Conservation (phyloP, 1,284 basidiomycete genomes). For the Phylloporus sp. region DNA sequence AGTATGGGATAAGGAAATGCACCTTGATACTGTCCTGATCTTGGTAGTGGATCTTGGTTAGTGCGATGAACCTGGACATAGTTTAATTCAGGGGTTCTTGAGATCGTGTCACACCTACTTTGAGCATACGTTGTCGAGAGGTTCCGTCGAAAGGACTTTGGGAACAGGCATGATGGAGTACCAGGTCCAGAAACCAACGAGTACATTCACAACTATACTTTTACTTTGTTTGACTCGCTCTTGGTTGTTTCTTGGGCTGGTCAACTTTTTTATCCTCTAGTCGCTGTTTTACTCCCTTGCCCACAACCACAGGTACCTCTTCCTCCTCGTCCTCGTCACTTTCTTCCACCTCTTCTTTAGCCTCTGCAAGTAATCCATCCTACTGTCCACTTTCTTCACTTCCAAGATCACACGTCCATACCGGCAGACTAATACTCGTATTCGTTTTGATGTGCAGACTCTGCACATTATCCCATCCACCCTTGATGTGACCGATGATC, state of each 20-base stretch:
- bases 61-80: constrained; percentile 64
- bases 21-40: constrained; percentile 80
- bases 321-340: neutral
- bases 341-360: constrained; percentile 33
- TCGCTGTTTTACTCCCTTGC: constrained; percentile 16
- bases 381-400: constrained; percentile 64
- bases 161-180: constrained; percentile 24
- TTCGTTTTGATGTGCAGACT: constrained; percentile 92
- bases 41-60: constrained; percentile 75
- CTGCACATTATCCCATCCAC: constrained; percentile 92
- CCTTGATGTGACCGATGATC: constrained; percentile 73
- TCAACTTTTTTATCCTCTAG: constrained; percentile 14
- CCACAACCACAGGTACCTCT: neutral
- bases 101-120: constrained; percentile 46
- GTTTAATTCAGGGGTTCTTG: neutral
- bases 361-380: constrained; percentile 52
- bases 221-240: neutral
- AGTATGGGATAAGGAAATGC: neutral
- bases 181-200: too few species aligned
- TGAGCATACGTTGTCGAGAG: constrained; percentile 60
- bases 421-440: constrained; percentile 82
- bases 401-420: constrained; percentile 84
- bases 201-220: too few species aligned
- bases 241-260: constrained; percentile 26
- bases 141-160: constrained; percentile 47